Base-by-base conservation (phyloP, 352 stramenopile genomes). In the Phytophthora sp. region DNA sequence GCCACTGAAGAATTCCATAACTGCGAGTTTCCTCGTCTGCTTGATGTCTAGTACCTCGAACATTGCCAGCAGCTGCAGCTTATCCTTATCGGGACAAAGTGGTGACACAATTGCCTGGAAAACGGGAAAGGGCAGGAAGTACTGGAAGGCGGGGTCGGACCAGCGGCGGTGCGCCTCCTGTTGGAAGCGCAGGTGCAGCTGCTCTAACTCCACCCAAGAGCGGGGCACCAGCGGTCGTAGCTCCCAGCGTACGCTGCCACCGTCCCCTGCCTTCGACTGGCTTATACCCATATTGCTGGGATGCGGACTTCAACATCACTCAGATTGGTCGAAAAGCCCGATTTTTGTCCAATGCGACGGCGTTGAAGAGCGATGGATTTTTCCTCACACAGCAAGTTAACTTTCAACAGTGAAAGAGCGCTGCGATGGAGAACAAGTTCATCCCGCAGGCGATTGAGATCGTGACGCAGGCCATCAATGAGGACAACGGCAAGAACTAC, bases 371-470 rank as follows among this genome's bases (percentile, higher is more conserved):
- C 26, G 18, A 36, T 63, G 64, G 57, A 72, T 72, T 72, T 71
- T 71, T 15, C 18, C 4, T 51, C 44, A 51, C 44, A 51, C 42
- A 13, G 27, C 11, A 29, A 29, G 16, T n/a, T 15, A 29, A n/a
- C 39, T 21, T 26, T 8, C 5, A 23, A 39, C 27, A 54, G 36
- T 63, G 3, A n/a, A 62, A 57, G 31, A 41, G 23, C 9, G 24
- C 30, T 6, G 41, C 52, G 57, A 93, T 96, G 88, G 88, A 96
- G 80, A 96, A 96, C 76, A 94, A 89, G 76, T 94, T 96, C 70
- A 96, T 96, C 57, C 88, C 88, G 59, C 88, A 96, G 82, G 89
- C 89, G 65, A 95, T 96, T 58, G 87, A 95, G 57, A 93, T 96
- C 72, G 89, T 96, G 36, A 94, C 81, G 64, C 57, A 84, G 35